A percentile compares a stretch with the other conserved stretches of the same genome.
Evolutionary conservation across 768 basidiomycete species (phyloP).

Genomic region (Suillus brevipes): DNA sequence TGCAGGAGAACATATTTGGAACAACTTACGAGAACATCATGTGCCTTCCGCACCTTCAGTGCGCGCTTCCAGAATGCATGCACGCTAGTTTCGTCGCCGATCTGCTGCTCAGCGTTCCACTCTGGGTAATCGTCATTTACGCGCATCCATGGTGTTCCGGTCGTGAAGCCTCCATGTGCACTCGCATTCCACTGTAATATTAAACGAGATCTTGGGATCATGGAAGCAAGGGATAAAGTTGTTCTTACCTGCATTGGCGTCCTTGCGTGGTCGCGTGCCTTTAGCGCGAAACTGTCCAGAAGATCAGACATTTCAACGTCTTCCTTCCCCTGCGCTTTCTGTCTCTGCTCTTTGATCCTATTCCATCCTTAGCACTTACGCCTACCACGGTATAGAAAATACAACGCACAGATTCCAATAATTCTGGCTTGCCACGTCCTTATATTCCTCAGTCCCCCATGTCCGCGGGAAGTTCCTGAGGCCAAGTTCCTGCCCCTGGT

Average conservation of each 20-base stretch:
- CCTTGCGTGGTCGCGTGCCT: constrained; percentile 71
- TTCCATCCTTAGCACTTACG: background rate
- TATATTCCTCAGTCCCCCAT: constrained; percentile 75
- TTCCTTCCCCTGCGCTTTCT: constrained; percentile 28
- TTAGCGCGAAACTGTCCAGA: constrained; percentile 54
- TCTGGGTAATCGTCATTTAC: constrained; percentile 64
- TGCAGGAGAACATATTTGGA: background rate
- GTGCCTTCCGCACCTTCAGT: constrained; percentile 49
- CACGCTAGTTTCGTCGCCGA: constrained; percentile 51
- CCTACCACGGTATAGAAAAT: background rate
- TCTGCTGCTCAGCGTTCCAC: constrained; percentile 58
- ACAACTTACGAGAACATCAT: background rate
- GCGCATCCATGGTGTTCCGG: constrained; percentile 71
- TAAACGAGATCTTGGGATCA: background rate
- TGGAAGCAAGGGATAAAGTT: background rate
- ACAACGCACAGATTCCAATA: constrained; percentile 54
- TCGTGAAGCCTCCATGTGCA: constrained; percentile 62
- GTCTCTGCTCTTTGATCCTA: constrained; percentile 43
- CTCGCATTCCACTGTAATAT: constrained; percentile 56
- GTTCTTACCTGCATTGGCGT: constrained; percentile 62
- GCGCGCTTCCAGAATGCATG: constrained; percentile 61
- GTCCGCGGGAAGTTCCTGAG: constrained; percentile 58
- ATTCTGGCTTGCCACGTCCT: constrained; percentile 64
- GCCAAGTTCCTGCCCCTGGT: constrained; percentile 76
- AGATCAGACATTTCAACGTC: constrained; percentile 64